Evolutionary conservation across 345 rosid species (phyloP), one percentile per base, ranked within the genome.

Genomic region (Litchi chinensis): DNA sequence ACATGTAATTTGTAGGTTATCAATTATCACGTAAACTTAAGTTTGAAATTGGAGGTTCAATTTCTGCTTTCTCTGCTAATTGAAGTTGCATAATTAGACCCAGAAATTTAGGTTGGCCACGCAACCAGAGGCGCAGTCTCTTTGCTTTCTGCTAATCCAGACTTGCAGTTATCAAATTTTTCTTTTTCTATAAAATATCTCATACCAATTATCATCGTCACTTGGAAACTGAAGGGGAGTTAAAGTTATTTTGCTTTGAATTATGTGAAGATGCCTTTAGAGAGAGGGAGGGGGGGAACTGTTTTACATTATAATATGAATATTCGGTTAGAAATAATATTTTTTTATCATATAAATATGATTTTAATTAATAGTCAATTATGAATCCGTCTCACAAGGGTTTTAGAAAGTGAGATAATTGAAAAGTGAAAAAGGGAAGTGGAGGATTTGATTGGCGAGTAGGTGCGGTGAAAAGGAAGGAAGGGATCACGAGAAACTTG

Each of bases 401-500:
- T 32, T 32, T 32, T 32, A 32, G 37, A 32, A 32, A 32, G 37
- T 32, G 56, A 50, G 19, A 50, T 66, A 71, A 79, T 70, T 69
- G 69, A 63, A 63, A 70, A 64, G 18, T 65, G 10, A 50, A 50
- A 50, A 50, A 18, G 10, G 21, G 46, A 8, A 8, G 76, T 0
- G 56, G n/a, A 5, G n/a, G 57, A 6, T 32, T 48, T 32, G 68
- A 59, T 74, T 73, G 79, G 66, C 59, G 19, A 39, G 84, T 73
- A 70, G 79, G 74, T 76, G 85, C 83, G 85, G 87, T 79, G 87
- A 76, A 74, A 68, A 76, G 13, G 59, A 54, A 15, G 39, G 2
- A 69, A 43, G 21, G 18, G 41, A 3, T 87, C 88, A 87, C 86
- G 90, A 73, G 90, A 78, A 77, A 57, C 86, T 75, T 79, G 86